These are phyloP conservation scores for Salix suchowensis DNA, from an alignment of 345 rosid genomes.

Conservation along the genomic window DNA sequence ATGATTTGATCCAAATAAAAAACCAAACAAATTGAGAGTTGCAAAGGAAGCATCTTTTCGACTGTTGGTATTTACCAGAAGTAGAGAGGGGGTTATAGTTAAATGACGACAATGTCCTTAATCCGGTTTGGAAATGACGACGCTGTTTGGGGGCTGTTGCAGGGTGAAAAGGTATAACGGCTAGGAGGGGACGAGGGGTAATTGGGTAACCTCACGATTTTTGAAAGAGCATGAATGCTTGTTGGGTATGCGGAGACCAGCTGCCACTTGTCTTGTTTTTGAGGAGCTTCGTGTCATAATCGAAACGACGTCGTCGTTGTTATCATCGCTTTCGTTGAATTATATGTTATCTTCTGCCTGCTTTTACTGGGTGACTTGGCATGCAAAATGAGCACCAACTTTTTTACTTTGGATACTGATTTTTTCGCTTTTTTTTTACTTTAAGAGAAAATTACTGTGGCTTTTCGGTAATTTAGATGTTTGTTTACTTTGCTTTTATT, in stretches of 20 bases:
- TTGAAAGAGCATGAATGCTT: slow-evolving; percentile 14
- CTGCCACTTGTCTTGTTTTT: slow-evolving; percentile 19
- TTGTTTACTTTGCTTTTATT: no score
- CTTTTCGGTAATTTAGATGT: no score
- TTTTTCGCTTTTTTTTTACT: background rate
- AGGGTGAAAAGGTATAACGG: slow-evolving; percentile 42
- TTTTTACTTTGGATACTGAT: background rate
- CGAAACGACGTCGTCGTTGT: background rate
- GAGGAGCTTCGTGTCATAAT: background rate
- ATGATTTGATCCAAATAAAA: slow-evolving; percentile 21
- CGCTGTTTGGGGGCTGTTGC: background rate
- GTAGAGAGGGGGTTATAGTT: background rate
- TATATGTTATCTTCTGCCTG: background rate
- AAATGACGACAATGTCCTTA: slow-evolving; percentile 29
- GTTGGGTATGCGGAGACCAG: slow-evolving; percentile 7
- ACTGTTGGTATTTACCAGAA: background rate
- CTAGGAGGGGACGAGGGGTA: slow-evolving; percentile 37
- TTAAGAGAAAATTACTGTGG: no score
- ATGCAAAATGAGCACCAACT: background rate
- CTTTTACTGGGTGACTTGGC: background rate
- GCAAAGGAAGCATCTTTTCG: background rate
- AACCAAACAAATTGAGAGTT: slow-evolving; percentile 20
- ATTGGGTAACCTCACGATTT: background rate
- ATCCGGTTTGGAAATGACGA: slow-evolving; percentile 9
- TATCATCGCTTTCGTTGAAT: background rate